A percentile compares a stretch with the other conserved stretches of the same genome.
phyloP scores from a whole-genome alignment of 345 rosid species.

The Sisymbrium irio region DNA sequence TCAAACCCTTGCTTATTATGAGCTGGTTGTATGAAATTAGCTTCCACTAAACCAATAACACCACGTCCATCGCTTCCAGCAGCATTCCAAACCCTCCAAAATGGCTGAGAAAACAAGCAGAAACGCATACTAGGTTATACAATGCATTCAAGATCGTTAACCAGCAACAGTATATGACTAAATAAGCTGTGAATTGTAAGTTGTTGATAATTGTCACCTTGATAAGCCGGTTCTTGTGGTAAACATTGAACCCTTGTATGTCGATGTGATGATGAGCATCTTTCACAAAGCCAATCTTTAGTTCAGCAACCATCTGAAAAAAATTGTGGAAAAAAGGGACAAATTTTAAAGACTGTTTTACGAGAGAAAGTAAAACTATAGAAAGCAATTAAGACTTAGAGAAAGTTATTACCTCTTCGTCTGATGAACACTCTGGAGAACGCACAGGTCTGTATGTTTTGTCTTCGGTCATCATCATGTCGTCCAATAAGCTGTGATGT shows the following conservation, averaged over 20 bases:
- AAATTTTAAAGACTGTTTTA: not conserved
- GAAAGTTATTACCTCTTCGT: slow-evolving; percentile 38
- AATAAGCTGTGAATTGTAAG: not conserved
- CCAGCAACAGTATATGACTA: not conserved
- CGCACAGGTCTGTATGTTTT: slow-evolving; percentile 48
- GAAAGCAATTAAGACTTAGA: not conserved
- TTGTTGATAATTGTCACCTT: slow-evolving; percentile 41
- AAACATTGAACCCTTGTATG: slow-evolving; percentile 80
- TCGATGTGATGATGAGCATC: slow-evolving; percentile 71
- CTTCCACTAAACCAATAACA: slow-evolving; percentile 76
- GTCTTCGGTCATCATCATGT: slow-evolving; percentile 51
- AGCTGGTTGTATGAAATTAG: slow-evolving; percentile 79
- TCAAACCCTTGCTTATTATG: slow-evolving; percentile 90
- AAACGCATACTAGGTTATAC: not conserved
- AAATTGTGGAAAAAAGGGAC: not conserved
- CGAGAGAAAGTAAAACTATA: not conserved
- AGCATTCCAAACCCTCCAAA: slow-evolving; percentile 86
- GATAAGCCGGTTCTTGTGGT: slow-evolving; percentile 77
- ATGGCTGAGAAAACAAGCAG: slow-evolving; percentile 49
- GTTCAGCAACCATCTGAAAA: slow-evolving; percentile 49
- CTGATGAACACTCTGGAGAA: slow-evolving; percentile 27
- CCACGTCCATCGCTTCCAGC: slow-evolving; percentile 88
- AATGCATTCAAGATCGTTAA: not conserved
- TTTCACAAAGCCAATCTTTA: slow-evolving; percentile 74
- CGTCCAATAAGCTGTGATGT: slow-evolving; percentile 57